Evolutionary conservation across 2,329 filamentous ascomycete species (phyloP), one percentile per base, ranked within the genome.

Genomic region (Epichloe gansuensis): DNA sequence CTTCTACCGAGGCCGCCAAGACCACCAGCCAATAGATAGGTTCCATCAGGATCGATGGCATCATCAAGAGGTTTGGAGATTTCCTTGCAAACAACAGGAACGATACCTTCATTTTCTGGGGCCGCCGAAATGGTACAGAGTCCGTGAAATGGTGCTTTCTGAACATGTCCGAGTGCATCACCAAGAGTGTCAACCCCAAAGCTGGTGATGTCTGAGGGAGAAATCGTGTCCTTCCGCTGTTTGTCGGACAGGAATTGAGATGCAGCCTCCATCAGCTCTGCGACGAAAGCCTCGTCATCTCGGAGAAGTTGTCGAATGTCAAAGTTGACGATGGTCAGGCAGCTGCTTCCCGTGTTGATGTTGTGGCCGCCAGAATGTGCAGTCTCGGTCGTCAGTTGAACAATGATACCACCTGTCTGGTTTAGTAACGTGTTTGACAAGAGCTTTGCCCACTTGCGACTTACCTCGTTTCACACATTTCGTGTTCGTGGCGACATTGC

Each of bases 21-120:
- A 1, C 78, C 77, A 15, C 80, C 80, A 4, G 72, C 70, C 3
- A 83, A 62, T 2, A 82, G 58, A 52, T 82, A 83, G 1, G 76
- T 74, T 0, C 64, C 68, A 6, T 69, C 61, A 1, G 57, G 51
- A 3, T 68, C 66, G 43, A 74, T 58, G 5, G 53, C 57, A 3
- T 68, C 63, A 1, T 53, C 42, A 5, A 71, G 60, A 1, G 59
- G 48, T 40, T 58, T 64, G 35, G 59, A 53, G 1, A 40, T 39
- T 36, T 57, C 57, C n/a, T 56, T 51, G 13, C 55, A 52, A 8
- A 58, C 52, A 5, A 65, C 61, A 0, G 56, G 54, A 5, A 68
- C 63, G 5, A 47, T 44, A 3, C 48, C 53, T 0, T 55, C 50
- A 2, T 53, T 34, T 9, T 50, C 21, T 7, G 55, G 49, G 4